A percentile compares a stretch with the other conserved stretches of the same genome.
These are phyloP conservation scores for Rhodotorula sp. DNA, from an alignment of 1,284 basidiomycete species.

Conservation along the genomic window DNA sequence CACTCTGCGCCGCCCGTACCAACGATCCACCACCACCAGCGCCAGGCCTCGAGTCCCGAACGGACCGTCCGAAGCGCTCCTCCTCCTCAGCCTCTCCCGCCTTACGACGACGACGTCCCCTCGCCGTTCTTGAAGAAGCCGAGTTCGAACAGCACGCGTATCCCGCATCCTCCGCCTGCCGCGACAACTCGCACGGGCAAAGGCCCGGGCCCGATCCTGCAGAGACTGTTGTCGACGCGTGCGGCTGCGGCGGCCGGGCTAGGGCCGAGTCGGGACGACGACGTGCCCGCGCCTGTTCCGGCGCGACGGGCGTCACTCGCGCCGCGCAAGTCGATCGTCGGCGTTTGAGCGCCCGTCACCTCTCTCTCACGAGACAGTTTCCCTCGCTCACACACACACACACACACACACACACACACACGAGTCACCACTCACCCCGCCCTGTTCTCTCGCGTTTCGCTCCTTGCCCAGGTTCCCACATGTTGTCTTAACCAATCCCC, in stretches of 20 bases:
- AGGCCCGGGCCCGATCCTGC: slow-evolving; percentile 21
- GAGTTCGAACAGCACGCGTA: slow-evolving; percentile 5
- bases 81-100: not conserved
- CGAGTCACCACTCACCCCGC: too few relatives aligned
- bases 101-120: slow-evolving; percentile 69
- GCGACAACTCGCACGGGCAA: slow-evolving; percentile 9
- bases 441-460: too few relatives aligned
- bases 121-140: slow-evolving; percentile 69
- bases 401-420: too few relatives aligned
- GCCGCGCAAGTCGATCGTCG: slow-evolving; percentile 10
- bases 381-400: too few relatives aligned
- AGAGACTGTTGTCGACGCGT: slow-evolving; percentile 22
- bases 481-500: too few relatives aligned
- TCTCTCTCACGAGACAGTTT: not conserved
- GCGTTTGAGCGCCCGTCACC: not conserved
- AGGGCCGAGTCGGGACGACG: not conserved
- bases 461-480: too few relatives aligned
- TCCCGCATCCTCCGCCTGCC: not conserved
- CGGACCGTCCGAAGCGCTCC: not conserved
- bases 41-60: not conserved
- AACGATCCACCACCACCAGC: not conserved
- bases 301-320: slow-evolving; percentile 7
- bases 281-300: not conserved
- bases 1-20: slow-evolving; percentile 2
- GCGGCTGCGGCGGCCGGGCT: slow-evolving; percentile 17